Percentiles rank a stretch among this genome's conserved stretches.
phyloP scores from a whole-genome alignment of 805 yeast species.

The Myxozyma kluyveri region DNA sequence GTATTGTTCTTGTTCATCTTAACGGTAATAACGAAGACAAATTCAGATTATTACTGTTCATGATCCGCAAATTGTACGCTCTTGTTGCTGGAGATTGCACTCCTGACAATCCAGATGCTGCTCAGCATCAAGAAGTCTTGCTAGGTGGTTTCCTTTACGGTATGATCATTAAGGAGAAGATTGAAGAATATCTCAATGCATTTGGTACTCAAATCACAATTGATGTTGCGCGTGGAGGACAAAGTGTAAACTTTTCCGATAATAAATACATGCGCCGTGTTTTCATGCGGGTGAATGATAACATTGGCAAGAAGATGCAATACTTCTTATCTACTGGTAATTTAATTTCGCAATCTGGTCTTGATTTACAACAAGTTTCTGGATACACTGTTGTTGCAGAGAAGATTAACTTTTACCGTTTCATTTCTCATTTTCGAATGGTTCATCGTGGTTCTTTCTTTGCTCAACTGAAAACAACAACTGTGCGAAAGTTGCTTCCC shows the following conservation, averaged over 20 bases:
- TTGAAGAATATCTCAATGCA: conserved; percentile 82
- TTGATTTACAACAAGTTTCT: conserved; percentile 95
- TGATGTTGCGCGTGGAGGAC: conserved; percentile 56
- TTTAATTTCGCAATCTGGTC: conserved; percentile 92
- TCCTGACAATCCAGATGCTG: conserved; percentile 98
- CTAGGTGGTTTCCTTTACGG: conserved; percentile 96
- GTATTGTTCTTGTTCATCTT: conserved; percentile 88
- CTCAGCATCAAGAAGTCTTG: conserved; percentile 95
- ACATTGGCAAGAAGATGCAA: conserved; percentile 90
- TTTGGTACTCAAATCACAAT: conserved; percentile 71
- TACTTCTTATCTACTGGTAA: conserved; percentile 97
- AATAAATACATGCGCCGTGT: conserved; percentile 79
- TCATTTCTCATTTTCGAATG: conserved; percentile 98
- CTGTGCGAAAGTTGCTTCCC: conserved; percentile 92
- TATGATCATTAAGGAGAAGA: conserved; percentile 93
- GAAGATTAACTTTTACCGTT: conserved; percentile 94
- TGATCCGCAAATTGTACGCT: conserved; percentile 92
- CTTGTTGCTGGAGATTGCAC: conserved; percentile 95
- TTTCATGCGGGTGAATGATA: conserved; percentile 77
- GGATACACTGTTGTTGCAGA: conserved; percentile 99
- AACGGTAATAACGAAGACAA: conserved; percentile 61
- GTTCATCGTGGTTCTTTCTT: conserved; percentile 99
- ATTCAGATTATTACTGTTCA: conserved; percentile 81
- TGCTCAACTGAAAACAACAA: conserved; percentile 95
- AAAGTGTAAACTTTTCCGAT: conserved; percentile 77